phyloP scores from a whole-genome alignment of 2,329 filamentous ascomycete species.

The Elsinoe perseae region DNA sequence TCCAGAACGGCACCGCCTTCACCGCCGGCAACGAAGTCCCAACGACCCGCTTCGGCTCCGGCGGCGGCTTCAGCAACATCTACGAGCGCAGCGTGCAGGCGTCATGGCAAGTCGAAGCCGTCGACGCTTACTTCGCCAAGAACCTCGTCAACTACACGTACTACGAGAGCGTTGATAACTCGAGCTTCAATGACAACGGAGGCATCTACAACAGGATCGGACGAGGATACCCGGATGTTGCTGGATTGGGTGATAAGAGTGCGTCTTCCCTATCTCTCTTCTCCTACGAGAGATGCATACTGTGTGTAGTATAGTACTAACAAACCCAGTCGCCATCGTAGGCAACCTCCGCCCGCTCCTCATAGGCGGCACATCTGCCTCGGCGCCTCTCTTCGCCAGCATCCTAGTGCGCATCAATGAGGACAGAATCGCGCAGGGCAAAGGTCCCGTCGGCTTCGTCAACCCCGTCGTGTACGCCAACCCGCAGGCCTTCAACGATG shows the following conservation, averaged over 20 bases:
- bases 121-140: constrained; percentile 30
- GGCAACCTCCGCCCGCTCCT: constrained; percentile 29
- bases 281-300: not conserved
- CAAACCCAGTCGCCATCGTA: constrained; percentile 29
- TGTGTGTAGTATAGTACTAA: too few species aligned
- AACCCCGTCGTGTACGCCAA: constrained; percentile 24
- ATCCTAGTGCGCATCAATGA: constrained; percentile 19
- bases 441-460: constrained; percentile 22
- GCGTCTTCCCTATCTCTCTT: not conserved
- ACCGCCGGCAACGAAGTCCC: constrained; percentile 33
- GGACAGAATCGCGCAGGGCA: constrained; percentile 18
- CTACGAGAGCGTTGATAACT: constrained; percentile 22
- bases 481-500: constrained; percentile 22
- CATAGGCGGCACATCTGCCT: constrained; percentile 24
- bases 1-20: constrained; percentile 29
- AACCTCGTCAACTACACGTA: constrained; percentile 24
- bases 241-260: constrained; percentile 30
- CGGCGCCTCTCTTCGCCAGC: constrained; percentile 16
- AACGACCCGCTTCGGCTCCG: constrained; percentile 36
- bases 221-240: constrained; percentile 32
- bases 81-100: constrained; percentile 23
- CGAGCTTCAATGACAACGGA: constrained; percentile 20
- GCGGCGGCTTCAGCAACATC: constrained; percentile 34
- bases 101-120: constrained; percentile 34
- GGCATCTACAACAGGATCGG: constrained; percentile 28